Evolutionary conservation across 768 basidiomycete genomes (phyloP), one percentile per base, ranked within the genome.

Genomic region (Lactarius hengduanensis): DNA sequence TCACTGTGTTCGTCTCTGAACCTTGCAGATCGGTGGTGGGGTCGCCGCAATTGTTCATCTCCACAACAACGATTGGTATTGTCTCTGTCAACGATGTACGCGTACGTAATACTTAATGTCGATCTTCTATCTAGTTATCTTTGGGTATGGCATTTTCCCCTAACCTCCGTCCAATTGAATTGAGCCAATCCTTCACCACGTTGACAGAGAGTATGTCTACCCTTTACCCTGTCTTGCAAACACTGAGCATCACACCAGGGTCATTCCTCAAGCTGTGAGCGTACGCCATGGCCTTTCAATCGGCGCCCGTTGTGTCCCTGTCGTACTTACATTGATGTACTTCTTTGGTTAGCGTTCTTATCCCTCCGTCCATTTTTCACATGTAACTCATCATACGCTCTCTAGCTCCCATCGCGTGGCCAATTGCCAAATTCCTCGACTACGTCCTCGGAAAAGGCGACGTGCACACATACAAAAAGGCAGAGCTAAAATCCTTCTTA

Each of bases 201-300:
- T 15, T 15, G 11, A 41, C 62, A 65, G 67, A 63, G 64, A 61
- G 63, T 64, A 50, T 15, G 67, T 34, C 20, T 34, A 7, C 18
- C 4, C 41, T 62, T 32, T 4, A 18, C 54, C n/a, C 41, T 16
- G n/a, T 13, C n/a, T 4, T 40, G 6, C 22, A 4, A 58, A 22
- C 8, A 22, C 54, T 45, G 32, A 57, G 4, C 15, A 10, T 53
- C 26, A n/a, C 28, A 32, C 40, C 69, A 88, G 86, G 72, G 82
- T 90, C 71, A 89, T 86, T 54, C 83, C 83, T n/a, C 83, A 97
- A 83, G 84, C 91, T 76, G 84, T 91, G 64, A 86, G 91, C 73
- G 82, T 84, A 11, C 77, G 84, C n/a, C 84, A 85, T 71, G 86
- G 86, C 40, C 79, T 87, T 3, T 70, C 77, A 0, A 84, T 87